Evolutionary conservation across 2,329 filamentous ascomycete genomes (phyloP).

Genomic region (Aspergillus tanneri): DNA sequence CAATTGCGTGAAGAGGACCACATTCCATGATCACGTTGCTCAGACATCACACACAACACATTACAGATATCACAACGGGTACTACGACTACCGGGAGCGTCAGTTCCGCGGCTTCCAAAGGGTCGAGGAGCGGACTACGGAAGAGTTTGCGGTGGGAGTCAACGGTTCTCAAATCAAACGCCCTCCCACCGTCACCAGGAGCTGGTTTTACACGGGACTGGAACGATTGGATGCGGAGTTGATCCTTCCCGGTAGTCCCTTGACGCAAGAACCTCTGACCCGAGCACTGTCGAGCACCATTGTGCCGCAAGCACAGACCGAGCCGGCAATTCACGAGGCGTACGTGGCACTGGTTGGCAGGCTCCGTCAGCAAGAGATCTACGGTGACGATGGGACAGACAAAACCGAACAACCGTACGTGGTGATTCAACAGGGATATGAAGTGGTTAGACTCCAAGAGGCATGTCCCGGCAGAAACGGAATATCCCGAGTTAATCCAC

Average conservation of each 20-base stretch:
- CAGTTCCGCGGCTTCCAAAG: background rate
- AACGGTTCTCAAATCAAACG: too few species aligned
- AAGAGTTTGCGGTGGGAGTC: too few species aligned
- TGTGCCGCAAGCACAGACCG: background rate
- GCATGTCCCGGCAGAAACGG: background rate
- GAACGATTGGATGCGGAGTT: background rate
- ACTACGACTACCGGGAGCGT: background rate
- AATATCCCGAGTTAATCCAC: background rate
- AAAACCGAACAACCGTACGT: background rate
- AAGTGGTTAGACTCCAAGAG: background rate
- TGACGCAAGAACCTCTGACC: background rate
- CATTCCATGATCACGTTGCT: background rate
- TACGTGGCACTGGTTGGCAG: background rate
- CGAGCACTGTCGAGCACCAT: background rate
- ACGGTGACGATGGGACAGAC: background rate
- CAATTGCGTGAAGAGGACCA: background rate
- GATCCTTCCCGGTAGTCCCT: too few species aligned
- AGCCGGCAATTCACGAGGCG: background rate
- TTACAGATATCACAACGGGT: slow-evolving; percentile 1
- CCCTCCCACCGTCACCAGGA: background rate
- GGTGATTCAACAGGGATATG: background rate
- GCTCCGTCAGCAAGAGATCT: background rate
- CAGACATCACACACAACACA: background rate
- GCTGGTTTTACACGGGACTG: background rate
- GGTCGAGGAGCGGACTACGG: background rate